Conservation (phyloP, 2,329 filamentous ascomycete species). For the Aspergillus pseudonomiae region DNA sequence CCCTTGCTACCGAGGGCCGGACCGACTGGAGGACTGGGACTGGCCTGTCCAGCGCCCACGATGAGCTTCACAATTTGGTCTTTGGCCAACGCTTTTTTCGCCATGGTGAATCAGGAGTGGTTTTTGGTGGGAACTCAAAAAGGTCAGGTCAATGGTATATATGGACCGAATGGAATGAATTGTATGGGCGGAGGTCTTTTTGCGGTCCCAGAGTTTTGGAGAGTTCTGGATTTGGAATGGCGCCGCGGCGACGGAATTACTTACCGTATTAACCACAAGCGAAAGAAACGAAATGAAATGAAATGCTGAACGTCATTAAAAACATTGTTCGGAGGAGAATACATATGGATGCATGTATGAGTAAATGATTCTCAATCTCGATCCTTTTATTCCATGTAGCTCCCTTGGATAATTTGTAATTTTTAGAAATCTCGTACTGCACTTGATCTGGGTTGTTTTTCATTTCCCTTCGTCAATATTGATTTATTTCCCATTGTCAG, state of each 20-base stretch:
- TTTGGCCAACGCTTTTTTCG: conserved; percentile 53
- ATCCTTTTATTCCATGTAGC: background rate
- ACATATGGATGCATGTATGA: background rate
- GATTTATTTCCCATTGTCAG: background rate
- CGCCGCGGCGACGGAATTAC: conserved; percentile 21
- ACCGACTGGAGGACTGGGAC: conserved; percentile 92
- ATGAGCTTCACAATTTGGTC: conserved; percentile 95
- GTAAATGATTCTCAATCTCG: background rate
- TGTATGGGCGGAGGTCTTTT: conserved; percentile 9
- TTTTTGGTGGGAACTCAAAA: background rate
- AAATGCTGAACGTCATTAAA: conserved; percentile 25
- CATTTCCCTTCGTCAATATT: background rate
- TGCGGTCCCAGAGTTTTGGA: conserved; percentile 22
- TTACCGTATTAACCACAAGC: conserved; percentile 15
- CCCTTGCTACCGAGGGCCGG: conserved; percentile 95
- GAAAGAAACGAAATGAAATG: conserved; percentile 1
- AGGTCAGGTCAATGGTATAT: background rate
- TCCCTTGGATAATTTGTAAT: background rate
- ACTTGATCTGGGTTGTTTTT: background rate
- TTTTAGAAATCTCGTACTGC: background rate
- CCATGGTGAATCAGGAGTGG: conserved; percentile 45
- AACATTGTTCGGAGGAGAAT: background rate
- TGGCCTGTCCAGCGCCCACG: conserved; percentile 92
- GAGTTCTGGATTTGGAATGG: conserved; percentile 15
- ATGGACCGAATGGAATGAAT: background rate